Evolutionary conservation across 805 yeast genomes (phyloP), one percentile per base, ranked within the genome.

Genomic region (Candida parachauliodes): DNA sequence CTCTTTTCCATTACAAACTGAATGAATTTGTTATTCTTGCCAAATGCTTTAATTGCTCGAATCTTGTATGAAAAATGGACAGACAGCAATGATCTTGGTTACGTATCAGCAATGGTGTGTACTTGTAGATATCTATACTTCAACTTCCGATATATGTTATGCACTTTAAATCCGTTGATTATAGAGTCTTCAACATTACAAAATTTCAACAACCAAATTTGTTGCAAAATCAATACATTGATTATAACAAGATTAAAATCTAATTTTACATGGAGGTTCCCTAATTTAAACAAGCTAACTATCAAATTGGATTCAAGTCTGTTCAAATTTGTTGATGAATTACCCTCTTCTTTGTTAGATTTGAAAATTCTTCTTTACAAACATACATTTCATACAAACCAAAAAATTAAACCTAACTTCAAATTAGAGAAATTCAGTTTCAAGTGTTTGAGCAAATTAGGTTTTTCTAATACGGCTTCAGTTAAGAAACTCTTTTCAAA

Each of bases 51-150:
- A 4, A 37, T 48, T 14, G 33, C 36, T 9, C 34, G 43, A 22
- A 43, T 48, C 6, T 14, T 48, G 9, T 48, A 37, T 24, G 15
- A 33, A 12, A 20, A 18, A 15, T 31, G 32, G 27, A 16, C 20
- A 26, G 11, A 10, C 8, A 26, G 21, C 17, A 16, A 27, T 12
- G 16, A 24, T 3, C 29, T 36, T n/a, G 24, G 20, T 5, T 34
- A 42, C 18, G 18, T 48, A 7, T 22, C 37, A 17, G 32, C 41
- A 20, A 25, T 46, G 21, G 18, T 45, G 21, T 26, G 14, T 7
- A 43, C 50, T 8, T 46, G 50, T 34, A 37, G 29, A 23, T 26
- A 30, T 14, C 27, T 48, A 11, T 44, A 44, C 34, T 7, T 22
- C 14, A 24, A 25, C 2, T 42, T 34, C 33, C 26, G 30, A 12